Evolutionary conservation across 106 monocot genomes (phyloP), one percentile per base, ranked within the genome.

Genomic region (Iris macrosiphon): DNA sequence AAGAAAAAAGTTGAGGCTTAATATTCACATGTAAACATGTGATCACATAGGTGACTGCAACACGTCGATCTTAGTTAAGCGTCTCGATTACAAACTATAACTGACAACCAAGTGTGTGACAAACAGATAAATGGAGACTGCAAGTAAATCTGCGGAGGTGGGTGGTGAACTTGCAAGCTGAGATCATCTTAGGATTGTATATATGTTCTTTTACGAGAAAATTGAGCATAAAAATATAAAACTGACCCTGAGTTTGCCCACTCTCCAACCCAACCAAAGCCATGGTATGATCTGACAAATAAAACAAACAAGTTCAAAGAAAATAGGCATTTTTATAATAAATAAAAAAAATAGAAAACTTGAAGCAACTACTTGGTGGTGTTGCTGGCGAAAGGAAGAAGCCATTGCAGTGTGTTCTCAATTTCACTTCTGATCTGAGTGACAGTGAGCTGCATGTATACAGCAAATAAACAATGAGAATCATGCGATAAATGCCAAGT

Each of bases 241-340:
- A 70, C 73, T 67, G 8, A 89, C 88, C 88, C 72, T 48, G 66
- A 79, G 54, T 76, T 89, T 55, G 83, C 82, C 83, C 82, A 83
- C 63, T 89, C 88, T 44, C 88, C 83, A 37, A 89, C 83, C 79
- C 88, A 89, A 51, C 88, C 88, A 40, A 89, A 89, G n/a, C 79
- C 82, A 60, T 83, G 79, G 31, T 89, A 79, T 7, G 79, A 79
- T 52, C 83, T 88, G 63, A 45, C 31, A 11, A 66, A 40, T 46
- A 19, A 40, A 24, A 3, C 1, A 10, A n/a, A 64, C 24, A 19
- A 17, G 28, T 4, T 35, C 34, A 35, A 35, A 35, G n/a, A n/a
- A n/a, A n/a, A n/a, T n/a, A n/a, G n/a, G n/a, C n/a, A n/a, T n/a
- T n/a, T n/a, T n/a, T n/a, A n/a, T n/a, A n/a, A n/a, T n/a, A n/a